Base-by-base conservation (phyloP, 2,329 filamentous ascomycete species). In the Hypoxylon rubiginosum region DNA sequence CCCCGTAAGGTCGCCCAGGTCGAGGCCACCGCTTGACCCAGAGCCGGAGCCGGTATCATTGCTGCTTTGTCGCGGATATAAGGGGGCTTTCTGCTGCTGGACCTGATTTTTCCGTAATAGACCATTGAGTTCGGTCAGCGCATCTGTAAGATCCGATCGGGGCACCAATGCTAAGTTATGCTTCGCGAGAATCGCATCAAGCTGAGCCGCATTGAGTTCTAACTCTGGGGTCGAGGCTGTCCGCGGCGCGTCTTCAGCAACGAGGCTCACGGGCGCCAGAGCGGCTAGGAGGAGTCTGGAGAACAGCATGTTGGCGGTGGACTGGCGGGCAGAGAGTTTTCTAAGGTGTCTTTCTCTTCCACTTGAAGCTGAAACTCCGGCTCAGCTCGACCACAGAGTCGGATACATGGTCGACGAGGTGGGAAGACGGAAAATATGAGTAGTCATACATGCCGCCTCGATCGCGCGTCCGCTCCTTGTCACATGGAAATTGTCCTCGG, bases 131-230 rank as follows among this genome's bases (percentile, higher is more conserved):
- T 83, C 81, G 5, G 78, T 79, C 15, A 83, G 65, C 1, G 78
- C 80, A 45, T 83, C 81, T n/a, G 81, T 81, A 58, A 83, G 79
- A 58, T 83, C 81, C 49, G 79, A 81, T n/a, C 80, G 76, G 34
- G 82, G 81, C 7, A 83, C 81, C 53, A 83, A 71, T 28, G 79
- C 82, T 32, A 83, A 74, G 57, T 82, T 82, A 70, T 83, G 80
- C 71, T 78, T 83, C 46, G 78, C 78, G 43, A 83, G 72, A 48
- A 81, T 70, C 48, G 79, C 79, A 21, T 81, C 80, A 21, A 83
- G 46, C 26, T 49, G 72, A 48, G 81, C 70, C 48, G 79, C 79
- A 21, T 81, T 80, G 17, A 83, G 78, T 17, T 81, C 75, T 11
- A 79, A 58, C 54, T 81, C 80, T 21, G 75, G 74, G 7, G 72